Percentiles rank a stretch among this genome's conserved stretches.
Conservation (phyloP, 768 basidiomycete species). For the Vishniacozyma victoriae region DNA sequence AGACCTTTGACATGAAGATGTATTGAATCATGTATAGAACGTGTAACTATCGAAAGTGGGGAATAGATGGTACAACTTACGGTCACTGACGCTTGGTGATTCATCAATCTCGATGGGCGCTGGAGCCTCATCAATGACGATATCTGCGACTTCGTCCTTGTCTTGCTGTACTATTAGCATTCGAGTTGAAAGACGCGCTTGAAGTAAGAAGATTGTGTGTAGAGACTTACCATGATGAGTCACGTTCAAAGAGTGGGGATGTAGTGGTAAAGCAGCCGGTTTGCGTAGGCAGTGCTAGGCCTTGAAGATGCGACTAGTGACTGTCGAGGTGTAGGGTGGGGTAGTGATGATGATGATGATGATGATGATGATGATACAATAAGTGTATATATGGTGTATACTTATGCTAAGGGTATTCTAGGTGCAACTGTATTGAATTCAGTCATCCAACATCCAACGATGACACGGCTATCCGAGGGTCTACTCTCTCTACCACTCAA, state of each 20-base stretch:
- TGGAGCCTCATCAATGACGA: constrained; percentile 40
- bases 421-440: no score
- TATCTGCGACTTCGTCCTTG: constrained; percentile 38
- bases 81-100: constrained; percentile 43
- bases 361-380: no score
- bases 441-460: no score
- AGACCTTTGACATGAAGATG: constrained; percentile 5
- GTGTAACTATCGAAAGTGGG: background rate
- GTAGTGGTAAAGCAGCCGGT: no score
- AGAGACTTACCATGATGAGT: constrained; percentile 14
- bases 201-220: background rate
- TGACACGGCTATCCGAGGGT: no score
- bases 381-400: no score
- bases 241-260: background rate
- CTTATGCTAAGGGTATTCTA: no score
- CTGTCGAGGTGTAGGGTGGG: no score
- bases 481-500: no score
- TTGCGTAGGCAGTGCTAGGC: background rate
- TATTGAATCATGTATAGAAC: background rate
- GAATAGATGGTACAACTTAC: constrained; percentile 23
- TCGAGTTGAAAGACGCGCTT: background rate
- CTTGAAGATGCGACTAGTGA: no score
- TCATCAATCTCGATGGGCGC: constrained; percentile 46
- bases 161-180: constrained; percentile 5
- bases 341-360: no score